A percentile compares a stretch with the other conserved stretches of the same genome.
phyloP scores from a whole-genome alignment of 2,329 filamentous ascomycete species.

The Talaromyces pinophilus region DNA sequence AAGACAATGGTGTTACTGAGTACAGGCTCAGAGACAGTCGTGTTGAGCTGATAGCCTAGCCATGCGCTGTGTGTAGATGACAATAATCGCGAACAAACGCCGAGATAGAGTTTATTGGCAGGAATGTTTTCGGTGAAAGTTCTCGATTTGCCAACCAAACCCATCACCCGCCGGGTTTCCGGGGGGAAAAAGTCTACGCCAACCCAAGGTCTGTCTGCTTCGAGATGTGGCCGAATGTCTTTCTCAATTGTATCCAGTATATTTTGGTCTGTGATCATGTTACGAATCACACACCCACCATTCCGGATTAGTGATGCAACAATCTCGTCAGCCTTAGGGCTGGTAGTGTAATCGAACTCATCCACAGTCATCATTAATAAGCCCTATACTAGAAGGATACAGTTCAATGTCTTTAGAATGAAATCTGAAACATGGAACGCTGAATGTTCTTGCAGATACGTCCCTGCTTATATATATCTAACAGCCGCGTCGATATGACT shows the following conservation, averaged over 20 bases:
- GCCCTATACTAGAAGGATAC: background rate
- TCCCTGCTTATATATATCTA: background rate
- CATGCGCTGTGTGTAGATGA: background rate
- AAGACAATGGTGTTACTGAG: conserved; percentile 16
- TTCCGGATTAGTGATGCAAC: background rate
- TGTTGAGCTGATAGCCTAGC: background rate
- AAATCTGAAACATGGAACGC: background rate
- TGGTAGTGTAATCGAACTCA: background rate
- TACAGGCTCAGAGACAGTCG: background rate
- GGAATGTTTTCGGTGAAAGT: conserved; percentile 5
- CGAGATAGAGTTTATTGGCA: background rate
- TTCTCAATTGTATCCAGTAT: background rate
- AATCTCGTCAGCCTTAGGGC: background rate
- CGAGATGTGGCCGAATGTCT: background rate
- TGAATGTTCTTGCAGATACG: background rate
- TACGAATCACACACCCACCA: background rate
- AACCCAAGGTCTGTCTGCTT: background rate
- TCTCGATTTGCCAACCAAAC: conserved; percentile 11
- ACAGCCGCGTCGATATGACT: background rate
- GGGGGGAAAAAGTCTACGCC: conserved; percentile 14
- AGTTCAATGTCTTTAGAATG: background rate
- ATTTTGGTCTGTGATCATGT: background rate
- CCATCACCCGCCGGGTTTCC: conserved; percentile 10
- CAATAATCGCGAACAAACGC: background rate
- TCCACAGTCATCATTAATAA: background rate